Percentiles rank a stretch among this genome's conserved stretches.
These are phyloP conservation scores for Fusarium sp. DNA, from an alignment of 2,329 filamentous ascomycete genomes.

Conservation along the genomic window DNA sequence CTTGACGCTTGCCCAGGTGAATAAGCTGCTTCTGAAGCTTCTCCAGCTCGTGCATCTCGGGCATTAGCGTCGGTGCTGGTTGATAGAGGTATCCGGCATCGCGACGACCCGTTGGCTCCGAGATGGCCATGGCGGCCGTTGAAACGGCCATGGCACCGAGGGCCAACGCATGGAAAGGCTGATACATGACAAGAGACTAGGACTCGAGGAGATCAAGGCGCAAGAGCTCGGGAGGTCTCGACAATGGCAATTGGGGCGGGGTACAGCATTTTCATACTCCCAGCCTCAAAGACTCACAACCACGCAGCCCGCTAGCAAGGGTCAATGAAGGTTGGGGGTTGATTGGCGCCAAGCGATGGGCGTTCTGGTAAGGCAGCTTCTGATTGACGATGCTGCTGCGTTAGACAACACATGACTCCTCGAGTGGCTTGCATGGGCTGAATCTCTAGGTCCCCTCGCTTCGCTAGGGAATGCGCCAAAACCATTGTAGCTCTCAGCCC, in stretches of 20 bases:
- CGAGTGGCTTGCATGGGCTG: background rate
- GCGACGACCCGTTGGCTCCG: conserved; percentile 15
- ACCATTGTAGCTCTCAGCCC: background rate
- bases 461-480: background rate
- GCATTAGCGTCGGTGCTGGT: conserved; percentile 16
- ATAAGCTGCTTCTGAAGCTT: conserved; percentile 5
- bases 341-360: conserved; percentile 28
- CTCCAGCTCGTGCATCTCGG: conserved; percentile 2
- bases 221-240: background rate
- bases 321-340: background rate
- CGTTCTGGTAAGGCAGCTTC: conserved; percentile 3
- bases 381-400: background rate
- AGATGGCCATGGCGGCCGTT: conserved; percentile 11
- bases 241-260: conserved; percentile 6
- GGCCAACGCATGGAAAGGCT: background rate
- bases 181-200: conserved; percentile 1
- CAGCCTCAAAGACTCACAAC: background rate
- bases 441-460: background rate
- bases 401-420: background rate
- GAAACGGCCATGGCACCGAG: background rate
- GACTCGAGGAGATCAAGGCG: background rate
- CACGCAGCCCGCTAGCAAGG: conserved; percentile 16
- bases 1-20: conserved; percentile 12
- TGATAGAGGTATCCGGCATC: conserved; percentile 11
- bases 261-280: conserved; percentile 5